A percentile compares a stretch with the other conserved stretches of the same genome.
These are phyloP conservation scores for Pestalotiopsis sp. DNA, from an alignment of 2,329 filamentous ascomycete genomes.

Conservation along the genomic window DNA sequence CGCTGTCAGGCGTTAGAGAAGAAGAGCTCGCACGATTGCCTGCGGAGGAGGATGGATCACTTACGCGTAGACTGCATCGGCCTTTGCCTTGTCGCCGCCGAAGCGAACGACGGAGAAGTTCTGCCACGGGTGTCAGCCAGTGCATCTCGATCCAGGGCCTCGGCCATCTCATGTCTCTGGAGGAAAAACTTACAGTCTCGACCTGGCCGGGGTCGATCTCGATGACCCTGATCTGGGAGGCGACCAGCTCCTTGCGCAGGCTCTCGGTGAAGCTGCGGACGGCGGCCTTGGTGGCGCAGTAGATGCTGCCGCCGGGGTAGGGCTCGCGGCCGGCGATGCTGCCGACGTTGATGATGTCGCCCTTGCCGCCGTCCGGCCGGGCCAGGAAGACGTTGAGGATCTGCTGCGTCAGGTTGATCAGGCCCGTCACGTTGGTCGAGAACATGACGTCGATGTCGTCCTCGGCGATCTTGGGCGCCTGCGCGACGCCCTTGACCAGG, in stretches of 20 bases:
- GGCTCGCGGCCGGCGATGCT: constrained; percentile 64
- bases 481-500: constrained; percentile 84
- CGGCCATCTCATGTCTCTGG: not conserved
- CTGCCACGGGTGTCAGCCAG: constrained; percentile 17
- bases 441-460: constrained; percentile 89
- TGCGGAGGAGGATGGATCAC: constrained; percentile 36
- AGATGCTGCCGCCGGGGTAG: constrained; percentile 74
- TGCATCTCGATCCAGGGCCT: not conserved
- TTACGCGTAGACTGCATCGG: constrained; percentile 69
- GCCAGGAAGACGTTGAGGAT: constrained; percentile 81
- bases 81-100: constrained; percentile 74
- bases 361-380: constrained; percentile 73
- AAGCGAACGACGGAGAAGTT: constrained; percentile 80
- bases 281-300: constrained; percentile 79
- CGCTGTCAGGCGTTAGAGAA: constrained; percentile 25
- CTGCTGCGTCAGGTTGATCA: constrained; percentile 96
- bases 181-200: constrained; percentile 57
- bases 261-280: constrained; percentile 74
- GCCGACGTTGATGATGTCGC: constrained; percentile 92
- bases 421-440: constrained; percentile 87
- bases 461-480: constrained; percentile 79
- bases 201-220: constrained; percentile 80
- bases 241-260: constrained; percentile 70
- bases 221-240: constrained; percentile 70
- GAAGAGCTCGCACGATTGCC: not conserved